Conservation (phyloP, 1,284 basidiomycete species). For the Laetiporus sulphureus region DNA sequence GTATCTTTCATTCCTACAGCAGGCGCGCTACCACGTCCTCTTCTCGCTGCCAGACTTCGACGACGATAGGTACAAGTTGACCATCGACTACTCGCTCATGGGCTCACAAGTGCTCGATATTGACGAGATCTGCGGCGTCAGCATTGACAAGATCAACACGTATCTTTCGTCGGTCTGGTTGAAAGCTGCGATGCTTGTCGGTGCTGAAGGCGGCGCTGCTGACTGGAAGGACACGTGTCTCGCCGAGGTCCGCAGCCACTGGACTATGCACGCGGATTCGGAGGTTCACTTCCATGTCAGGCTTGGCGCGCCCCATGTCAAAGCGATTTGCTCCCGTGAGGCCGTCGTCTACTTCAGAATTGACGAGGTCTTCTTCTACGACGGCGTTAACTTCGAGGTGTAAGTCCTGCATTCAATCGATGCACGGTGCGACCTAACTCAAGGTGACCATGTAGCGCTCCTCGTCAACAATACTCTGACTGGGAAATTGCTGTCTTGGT, state of each 20-base stretch:
- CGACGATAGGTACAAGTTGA: conserved; percentile 13
- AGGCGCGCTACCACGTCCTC: conserved; percentile 25
- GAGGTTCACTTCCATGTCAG: conserved; percentile 21
- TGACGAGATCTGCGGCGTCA: conserved; percentile 20
- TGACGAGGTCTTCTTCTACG: conserved; percentile 24
- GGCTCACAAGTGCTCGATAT: conserved; percentile 8
- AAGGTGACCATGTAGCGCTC: conserved; percentile 5
- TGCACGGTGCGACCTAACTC: not conserved
- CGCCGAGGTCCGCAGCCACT: conserved; percentile 22
- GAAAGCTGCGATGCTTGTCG: conserved; percentile 23
- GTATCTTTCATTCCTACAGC: conserved; percentile 19
- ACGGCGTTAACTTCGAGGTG: conserved; percentile 17
- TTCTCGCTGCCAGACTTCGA: conserved; percentile 27
- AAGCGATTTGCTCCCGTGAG: conserved; percentile 26
- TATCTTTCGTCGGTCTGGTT: conserved; percentile 27
- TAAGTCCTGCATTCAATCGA: conserved; percentile 7
- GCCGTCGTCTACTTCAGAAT: conserved; percentile 26
- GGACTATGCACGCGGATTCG: conserved; percentile 10
- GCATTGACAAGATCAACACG: conserved; percentile 25
- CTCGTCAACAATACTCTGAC: conserved; percentile 12
- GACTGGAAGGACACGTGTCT: conserved; percentile 17
- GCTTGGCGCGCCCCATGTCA: conserved; percentile 25
- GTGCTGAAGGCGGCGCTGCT: conserved; percentile 2
- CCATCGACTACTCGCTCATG: conserved; percentile 23
- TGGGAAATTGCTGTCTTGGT: conserved; percentile 28